A percentile compares a stretch with the other conserved stretches of the same genome.
phyloP scores from a whole-genome alignment of 1,284 basidiomycete species.

The Moniliella sp. region DNA sequence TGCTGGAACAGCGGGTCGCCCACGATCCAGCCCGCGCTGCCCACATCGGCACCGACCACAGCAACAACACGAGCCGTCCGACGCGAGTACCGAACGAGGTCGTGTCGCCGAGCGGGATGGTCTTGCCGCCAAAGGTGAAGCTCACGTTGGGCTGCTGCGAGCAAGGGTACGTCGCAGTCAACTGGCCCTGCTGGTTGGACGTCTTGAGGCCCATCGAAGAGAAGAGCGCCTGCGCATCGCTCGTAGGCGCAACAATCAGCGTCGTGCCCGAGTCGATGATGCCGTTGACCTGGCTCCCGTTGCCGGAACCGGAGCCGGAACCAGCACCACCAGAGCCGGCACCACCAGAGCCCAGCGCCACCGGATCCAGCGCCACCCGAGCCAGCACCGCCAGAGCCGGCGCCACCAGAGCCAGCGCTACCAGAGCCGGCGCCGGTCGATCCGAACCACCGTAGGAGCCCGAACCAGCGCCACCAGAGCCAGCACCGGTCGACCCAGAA shows the following conservation, averaged over 20 bases:
- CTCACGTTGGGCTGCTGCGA: neutral
- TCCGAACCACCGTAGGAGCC: too few species aligned
- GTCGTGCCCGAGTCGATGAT: conserved; percentile 1
- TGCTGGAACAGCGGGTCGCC: conserved; percentile 1
- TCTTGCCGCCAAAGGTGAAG: neutral
- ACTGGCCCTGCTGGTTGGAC: conserved; percentile 8
- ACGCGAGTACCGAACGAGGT: neutral
- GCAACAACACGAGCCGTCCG: neutral
- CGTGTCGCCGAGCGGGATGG: neutral
- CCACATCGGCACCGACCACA: conserved; percentile 1
- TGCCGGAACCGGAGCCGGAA: conserved; percentile 8
- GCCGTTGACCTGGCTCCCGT: conserved; percentile 3
- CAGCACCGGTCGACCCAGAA: too few species aligned
- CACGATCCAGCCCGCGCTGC: neutral
- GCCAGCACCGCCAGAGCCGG: too few species aligned
- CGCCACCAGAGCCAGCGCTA: too few species aligned
- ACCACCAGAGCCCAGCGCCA: too few species aligned
- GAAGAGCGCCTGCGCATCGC: conserved; percentile 1
- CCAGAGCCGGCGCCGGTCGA: too few species aligned
- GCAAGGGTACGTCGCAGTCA: conserved; percentile 14
- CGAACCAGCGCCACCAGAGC: too few species aligned
- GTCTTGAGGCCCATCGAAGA: conserved; percentile 32
- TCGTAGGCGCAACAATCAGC: conserved; percentile 1
- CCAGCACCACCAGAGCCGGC: too few species aligned
- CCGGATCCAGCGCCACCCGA: too few species aligned